Evolutionary conservation across 2,329 filamentous ascomycete species (phyloP), one percentile per base, ranked within the genome.

Genomic region (Fusarium sp.): DNA sequence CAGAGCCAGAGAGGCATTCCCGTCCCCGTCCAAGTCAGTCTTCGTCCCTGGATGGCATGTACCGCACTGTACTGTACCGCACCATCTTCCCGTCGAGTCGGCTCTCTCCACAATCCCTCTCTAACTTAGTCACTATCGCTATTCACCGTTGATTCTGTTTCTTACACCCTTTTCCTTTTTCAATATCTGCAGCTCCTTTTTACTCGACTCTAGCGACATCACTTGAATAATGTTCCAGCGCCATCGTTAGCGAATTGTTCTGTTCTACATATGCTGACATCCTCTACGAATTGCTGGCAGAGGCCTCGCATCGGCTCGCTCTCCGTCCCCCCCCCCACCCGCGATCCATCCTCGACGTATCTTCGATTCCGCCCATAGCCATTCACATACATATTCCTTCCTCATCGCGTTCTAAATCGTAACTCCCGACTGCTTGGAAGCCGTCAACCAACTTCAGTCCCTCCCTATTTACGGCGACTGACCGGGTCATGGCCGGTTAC

Each of bases 401-500:
- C 59, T 40, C 36, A 55, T 68, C 69, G 60, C 65, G 53, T 56
- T 52, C 44, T 57, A 61, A 60, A 61, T 47, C 53, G 36, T 47
- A 33, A 18, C 31, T 46, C 61, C 40, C 59, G 41, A 56, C 31
- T 58, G 23, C 45, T 44, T 37, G 47, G 57, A 57, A 44, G 37
- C 49, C 60, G 40, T 52, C 59, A 49, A 26, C 28, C 37, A 33
- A 66, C 49, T 50, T 34, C 40, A 40, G 47, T 31, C 61, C 45
- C 56, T 42, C 23, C 56, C 61, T 50, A 53, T 64, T 44, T 52
- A 57, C 60, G 65, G 62, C 57, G 53, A 72, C 57, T 52, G 66
- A 62, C 60, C 59, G 61, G 69, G 72, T 55, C 74, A 80, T 80
- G 78, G 78, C 76, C 68, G 75, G 76, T 70, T 79, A 78, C 61